Conservation (phyloP, 768 basidiomycete species). For the Trametes coccinea region DNA sequence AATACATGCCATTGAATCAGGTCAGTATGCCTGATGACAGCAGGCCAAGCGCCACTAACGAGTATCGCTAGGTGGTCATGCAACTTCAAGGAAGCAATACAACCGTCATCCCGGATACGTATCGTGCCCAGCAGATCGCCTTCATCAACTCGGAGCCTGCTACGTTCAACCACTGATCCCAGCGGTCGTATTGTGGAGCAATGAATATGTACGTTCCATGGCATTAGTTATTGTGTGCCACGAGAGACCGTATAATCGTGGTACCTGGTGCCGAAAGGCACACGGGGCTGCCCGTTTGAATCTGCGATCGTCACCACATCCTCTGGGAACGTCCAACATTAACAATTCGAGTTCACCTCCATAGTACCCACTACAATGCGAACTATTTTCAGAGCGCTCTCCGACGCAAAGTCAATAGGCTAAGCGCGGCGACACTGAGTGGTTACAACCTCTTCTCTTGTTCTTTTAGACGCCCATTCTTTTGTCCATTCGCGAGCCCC, state of each 20-base stretch:
- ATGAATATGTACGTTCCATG: too few species aligned
- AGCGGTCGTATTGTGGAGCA: neutral
- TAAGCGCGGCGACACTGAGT: neutral
- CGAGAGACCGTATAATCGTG: too few species aligned
- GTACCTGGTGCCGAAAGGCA: too few species aligned
- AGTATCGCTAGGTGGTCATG: neutral
- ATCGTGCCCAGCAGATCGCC: conserved; percentile 4
- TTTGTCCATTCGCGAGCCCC: neutral
- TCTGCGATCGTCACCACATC: too few species aligned
- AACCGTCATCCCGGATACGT: conserved; percentile 9
- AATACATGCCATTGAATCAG: conserved; percentile 10
- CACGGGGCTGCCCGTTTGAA: too few species aligned
- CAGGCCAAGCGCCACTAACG: neutral
- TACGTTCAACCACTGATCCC: conserved; percentile 2
- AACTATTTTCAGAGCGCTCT: too few species aligned
- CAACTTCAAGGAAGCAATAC: conserved; percentile 11
- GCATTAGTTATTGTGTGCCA: too few species aligned
- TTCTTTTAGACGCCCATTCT: conserved; percentile 2
- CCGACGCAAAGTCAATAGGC: neutral
- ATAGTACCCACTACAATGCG: too few species aligned
- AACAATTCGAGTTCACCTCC: too few species aligned
- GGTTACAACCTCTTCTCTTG: neutral
- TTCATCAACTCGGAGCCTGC: conserved; percentile 15
- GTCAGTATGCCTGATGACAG: neutral
- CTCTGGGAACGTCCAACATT: too few species aligned